Percentiles rank a stretch among this genome's conserved stretches.
Evolutionary conservation across 2,329 filamentous ascomycete genomes (phyloP).

Genomic region (Leptographium radiaticola): DNA sequence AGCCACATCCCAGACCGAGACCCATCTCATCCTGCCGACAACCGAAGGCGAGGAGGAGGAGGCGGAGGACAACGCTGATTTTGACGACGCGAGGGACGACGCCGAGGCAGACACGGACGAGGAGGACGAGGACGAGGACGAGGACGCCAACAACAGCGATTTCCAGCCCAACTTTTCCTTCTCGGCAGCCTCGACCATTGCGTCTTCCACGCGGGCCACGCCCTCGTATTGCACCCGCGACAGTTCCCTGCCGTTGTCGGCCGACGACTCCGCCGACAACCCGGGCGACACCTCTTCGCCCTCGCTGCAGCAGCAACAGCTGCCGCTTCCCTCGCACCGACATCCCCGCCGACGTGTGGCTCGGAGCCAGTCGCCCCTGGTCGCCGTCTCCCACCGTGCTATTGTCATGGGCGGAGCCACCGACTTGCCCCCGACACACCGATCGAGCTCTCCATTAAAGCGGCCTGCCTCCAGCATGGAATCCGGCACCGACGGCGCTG

Average conservation of each 20-base stretch:
- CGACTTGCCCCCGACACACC: slow-evolving; percentile 34
- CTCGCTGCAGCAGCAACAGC: not conserved
- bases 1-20: slow-evolving; percentile 13
- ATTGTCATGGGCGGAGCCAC: slow-evolving; percentile 50
- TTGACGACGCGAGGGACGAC: slow-evolving; percentile 24
- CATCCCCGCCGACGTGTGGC: slow-evolving; percentile 16
- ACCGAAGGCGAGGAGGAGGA: slow-evolving; percentile 7
- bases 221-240: slow-evolving; percentile 37
- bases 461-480: slow-evolving; percentile 51
- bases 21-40: slow-evolving; percentile 7
- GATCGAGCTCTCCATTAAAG: slow-evolving; percentile 53
- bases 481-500: slow-evolving; percentile 24
- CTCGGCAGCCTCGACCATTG: slow-evolving; percentile 3
- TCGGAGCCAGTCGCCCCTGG: slow-evolving; percentile 38
- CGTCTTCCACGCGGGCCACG: slow-evolving; percentile 43
- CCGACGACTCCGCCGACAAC: not conserved
- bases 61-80: not conserved
- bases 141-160: slow-evolving; percentile 4
- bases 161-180: slow-evolving; percentile 4
- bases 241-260: not conserved
- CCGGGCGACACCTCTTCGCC: not conserved
- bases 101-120: not conserved
- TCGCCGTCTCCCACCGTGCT: slow-evolving; percentile 35
- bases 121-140: slow-evolving; percentile 15
- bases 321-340: slow-evolving; percentile 11